A percentile compares a stretch with the other conserved stretches of the same genome.
These are phyloP conservation scores for Peribolospora baueri DNA, from an alignment of 768 basidiomycete genomes.

Conservation along the genomic window DNA sequence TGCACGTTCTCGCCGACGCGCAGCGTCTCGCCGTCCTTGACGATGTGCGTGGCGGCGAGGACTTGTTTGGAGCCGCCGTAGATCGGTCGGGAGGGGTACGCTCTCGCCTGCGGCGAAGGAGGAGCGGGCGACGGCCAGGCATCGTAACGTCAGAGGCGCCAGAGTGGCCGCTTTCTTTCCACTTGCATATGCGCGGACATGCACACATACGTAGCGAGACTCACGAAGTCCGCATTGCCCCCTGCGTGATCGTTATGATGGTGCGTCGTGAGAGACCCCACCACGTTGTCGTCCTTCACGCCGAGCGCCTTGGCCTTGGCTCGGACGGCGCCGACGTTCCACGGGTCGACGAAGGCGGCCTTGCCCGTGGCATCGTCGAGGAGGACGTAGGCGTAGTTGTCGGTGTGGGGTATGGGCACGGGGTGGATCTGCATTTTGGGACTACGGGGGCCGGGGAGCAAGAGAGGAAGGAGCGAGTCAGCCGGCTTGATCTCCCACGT, in stretches of 20 bases:
- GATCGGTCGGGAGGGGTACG: too few species aligned
- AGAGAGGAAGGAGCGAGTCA: neutral
- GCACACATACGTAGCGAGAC: conserved; percentile 26
- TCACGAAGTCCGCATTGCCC: conserved; percentile 11
- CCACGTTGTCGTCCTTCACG: conserved; percentile 31
- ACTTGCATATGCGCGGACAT: conserved; percentile 35
- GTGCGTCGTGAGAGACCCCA: conserved; percentile 51
- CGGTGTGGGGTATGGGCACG: neutral
- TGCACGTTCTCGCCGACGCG: conserved; percentile 28
- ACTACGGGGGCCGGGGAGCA: neutral
- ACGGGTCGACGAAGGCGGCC: conserved; percentile 61
- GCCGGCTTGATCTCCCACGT: conserved; percentile 8
- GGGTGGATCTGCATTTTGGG: neutral
- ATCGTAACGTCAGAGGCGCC: too few species aligned
- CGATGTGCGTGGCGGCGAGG: too few species aligned
- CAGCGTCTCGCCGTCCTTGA: conserved; percentile 63
- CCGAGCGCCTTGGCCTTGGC: conserved; percentile 41
- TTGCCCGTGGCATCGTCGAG: conserved; percentile 37
- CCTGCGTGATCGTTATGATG: conserved; percentile 42
- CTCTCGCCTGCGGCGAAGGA: neutral
- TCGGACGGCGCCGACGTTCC: conserved; percentile 27
- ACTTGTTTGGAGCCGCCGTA: neutral
- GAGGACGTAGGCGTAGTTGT: conserved; percentile 47
- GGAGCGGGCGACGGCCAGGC: neutral
- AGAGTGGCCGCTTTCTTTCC: neutral